Conservation (phyloP, 2,329 filamentous ascomycete species). For the Aspergillus transmontanensis region DNA sequence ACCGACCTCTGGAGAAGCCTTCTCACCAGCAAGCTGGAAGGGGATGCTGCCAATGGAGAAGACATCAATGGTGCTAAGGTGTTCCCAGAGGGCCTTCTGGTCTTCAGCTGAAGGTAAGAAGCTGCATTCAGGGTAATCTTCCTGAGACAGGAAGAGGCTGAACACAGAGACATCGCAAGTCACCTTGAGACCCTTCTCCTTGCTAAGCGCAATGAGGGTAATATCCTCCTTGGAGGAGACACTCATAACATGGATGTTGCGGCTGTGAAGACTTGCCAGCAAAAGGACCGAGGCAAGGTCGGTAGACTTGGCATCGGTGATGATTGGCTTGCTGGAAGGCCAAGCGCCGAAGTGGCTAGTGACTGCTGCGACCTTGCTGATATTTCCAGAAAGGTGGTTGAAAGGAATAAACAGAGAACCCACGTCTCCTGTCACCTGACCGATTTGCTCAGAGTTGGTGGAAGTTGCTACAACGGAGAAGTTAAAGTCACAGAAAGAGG, state of each 20-base stretch:
- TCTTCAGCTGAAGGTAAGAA: constrained; percentile 68
- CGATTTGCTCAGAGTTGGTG: constrained; percentile 73
- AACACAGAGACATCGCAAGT: constrained; percentile 84
- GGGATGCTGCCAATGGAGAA: constrained; percentile 79
- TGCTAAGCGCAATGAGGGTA: constrained; percentile 73
- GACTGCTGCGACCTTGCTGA: constrained; percentile 79
- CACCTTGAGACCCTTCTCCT: constrained; percentile 78
- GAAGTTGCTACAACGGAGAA: constrained; percentile 75
- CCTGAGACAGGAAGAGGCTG: constrained; percentile 72
- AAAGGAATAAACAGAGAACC: constrained; percentile 82
- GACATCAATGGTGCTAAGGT: constrained; percentile 72
- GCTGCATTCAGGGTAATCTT: constrained; percentile 68
- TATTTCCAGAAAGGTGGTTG: constrained; percentile 78
- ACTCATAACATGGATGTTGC: constrained; percentile 77
- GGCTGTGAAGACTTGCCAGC: constrained; percentile 74
- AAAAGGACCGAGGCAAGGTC: constrained; percentile 80
- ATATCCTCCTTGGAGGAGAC: constrained; percentile 83
- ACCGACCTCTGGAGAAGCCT: constrained; percentile 63
- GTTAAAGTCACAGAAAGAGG: constrained; percentile 76
- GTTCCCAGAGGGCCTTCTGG: constrained; percentile 73
- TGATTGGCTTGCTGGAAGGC: constrained; percentile 76
- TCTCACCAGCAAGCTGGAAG: constrained; percentile 68
- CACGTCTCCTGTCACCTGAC: constrained; percentile 70
- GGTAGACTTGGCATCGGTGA: constrained; percentile 79
- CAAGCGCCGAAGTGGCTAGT: constrained; percentile 77